A percentile compares a stretch with the other conserved stretches of the same genome.
Conservation (phyloP, 2,329 filamentous ascomycete genomes). For the Ophiocordyceps unilateralis region DNA sequence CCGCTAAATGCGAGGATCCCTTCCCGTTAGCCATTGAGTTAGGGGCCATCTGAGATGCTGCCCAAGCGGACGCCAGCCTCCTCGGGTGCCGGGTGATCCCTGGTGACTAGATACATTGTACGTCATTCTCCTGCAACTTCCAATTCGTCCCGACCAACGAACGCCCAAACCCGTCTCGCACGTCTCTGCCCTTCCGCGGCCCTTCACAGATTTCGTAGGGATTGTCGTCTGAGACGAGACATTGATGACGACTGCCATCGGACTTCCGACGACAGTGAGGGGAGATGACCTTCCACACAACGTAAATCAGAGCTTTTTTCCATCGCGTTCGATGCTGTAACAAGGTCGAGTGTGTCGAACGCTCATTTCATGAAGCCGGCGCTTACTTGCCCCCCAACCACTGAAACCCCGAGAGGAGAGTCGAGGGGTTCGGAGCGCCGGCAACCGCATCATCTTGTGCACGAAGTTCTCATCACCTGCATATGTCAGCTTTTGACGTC, state of each 20-base stretch:
- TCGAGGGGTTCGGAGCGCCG: slow-evolving; percentile 45
- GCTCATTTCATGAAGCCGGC: slow-evolving; percentile 80
- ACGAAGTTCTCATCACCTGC: slow-evolving; percentile 99
- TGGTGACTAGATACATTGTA: no score
- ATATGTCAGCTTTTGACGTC: slow-evolving; percentile 8
- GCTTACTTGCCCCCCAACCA: slow-evolving; percentile 51
- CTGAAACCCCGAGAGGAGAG: slow-evolving; percentile 89
- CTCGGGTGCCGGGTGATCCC: no score
- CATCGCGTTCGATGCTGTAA: slow-evolving; percentile 91
- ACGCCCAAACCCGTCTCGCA: no score
- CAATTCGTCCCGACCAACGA: no score
- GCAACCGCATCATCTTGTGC: slow-evolving; percentile 70
- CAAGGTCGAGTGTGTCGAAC: slow-evolving; percentile 98
- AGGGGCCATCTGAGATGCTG: no score
- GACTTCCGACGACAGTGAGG: background rate
- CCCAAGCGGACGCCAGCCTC: no score
- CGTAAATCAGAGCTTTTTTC: slow-evolving; percentile 82
- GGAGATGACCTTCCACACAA: slow-evolving; percentile 17
- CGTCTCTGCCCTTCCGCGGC: no score
- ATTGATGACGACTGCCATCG: background rate
- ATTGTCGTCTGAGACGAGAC: background rate
- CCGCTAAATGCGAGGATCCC: no score
- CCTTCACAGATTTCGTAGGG: no score
- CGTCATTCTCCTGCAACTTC: no score
- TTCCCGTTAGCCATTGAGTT: no score